Base-by-base conservation (phyloP, 441 rosid species). In the Euphorbia celastroides region DNA sequence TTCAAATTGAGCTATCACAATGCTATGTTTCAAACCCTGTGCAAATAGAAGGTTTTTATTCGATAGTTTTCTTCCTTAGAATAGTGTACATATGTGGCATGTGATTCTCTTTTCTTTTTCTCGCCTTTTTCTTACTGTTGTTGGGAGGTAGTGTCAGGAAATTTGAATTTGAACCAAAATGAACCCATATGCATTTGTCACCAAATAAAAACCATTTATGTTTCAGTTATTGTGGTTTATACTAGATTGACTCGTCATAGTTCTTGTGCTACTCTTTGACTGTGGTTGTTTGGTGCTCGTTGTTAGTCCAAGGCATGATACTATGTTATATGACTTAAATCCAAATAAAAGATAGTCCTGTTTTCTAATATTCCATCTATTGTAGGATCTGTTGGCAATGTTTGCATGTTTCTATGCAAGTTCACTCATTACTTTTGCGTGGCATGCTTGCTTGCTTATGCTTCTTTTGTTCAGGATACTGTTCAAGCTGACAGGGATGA, bases 401-500 rank as follows among this genome's bases (percentile, higher is more conserved):
- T 51, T 30, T 23, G 50, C 54, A 38, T 32, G 5, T 56, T 7
- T 70, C 11, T n/a, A 20, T 57, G 31, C 22, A 17, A 7, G 4
- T 61, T 23, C 16, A 52, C 30, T 41, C 17, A 20, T 34, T 44
- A 8, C 20, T 9, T 62, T 16, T 52, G 23, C 17, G 9, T 60
- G 44, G 42, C 42, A 48, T 58, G 19, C 20, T 67, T 17, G 6
- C 55, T 52, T 62, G 31, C 46, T 44, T 44, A 62, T 69, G 54
- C 57, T 2, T 67, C 12, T 57, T 36, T 65, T 66, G 48, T 65
- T 68, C 77, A 94, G 99, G 96, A 89, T 25, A 65, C 79, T 1
- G 83, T 92, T 77, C 98, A 94, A 84, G 79, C 86, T 57, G 99
- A 94, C 83, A 84, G 98, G 74, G 99, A 94, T 66, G 99, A 94